Evolutionary conservation across 2,329 filamentous ascomycete species (phyloP).

Genomic region (Fusarium anguioides): DNA sequence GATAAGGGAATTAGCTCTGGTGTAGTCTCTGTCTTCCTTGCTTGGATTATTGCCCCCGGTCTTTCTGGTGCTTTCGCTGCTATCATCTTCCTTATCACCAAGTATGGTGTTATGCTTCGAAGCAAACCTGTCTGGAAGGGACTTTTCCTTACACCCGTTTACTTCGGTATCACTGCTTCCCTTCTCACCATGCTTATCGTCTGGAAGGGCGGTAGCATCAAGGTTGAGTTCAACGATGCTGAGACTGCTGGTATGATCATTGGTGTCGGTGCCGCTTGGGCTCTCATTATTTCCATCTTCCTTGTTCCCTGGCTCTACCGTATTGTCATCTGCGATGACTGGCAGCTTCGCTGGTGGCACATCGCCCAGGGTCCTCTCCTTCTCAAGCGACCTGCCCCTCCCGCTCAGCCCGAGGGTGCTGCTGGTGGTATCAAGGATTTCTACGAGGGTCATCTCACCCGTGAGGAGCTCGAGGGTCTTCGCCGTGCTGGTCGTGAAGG

Average conservation of each 20-base stretch:
- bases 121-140: conserved; percentile 65
- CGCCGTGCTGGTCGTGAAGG: conserved; percentile 48
- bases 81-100: conserved; percentile 67
- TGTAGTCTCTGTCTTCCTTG: conserved; percentile 68
- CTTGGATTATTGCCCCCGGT: conserved; percentile 70
- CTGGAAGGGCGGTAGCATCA: conserved; percentile 62
- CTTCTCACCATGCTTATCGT: conserved; percentile 71
- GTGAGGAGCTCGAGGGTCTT: conserved; percentile 60
- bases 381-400: conserved; percentile 55
- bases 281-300: conserved; percentile 60
- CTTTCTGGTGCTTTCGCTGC: conserved; percentile 65
- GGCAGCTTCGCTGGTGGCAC: conserved; percentile 68
- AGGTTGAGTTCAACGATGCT: conserved; percentile 51
- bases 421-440: conserved; percentile 66
- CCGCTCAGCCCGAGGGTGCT: conserved; percentile 73
- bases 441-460: conserved; percentile 66
- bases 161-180: conserved; percentile 66
- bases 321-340: conserved; percentile 69
- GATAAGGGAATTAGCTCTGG: conserved; percentile 51
- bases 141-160: conserved; percentile 64
- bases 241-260: conserved; percentile 65
- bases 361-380: conserved; percentile 65
- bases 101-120: conserved; percentile 67
- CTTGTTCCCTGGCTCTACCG: conserved; percentile 70
- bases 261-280: conserved; percentile 63